Conservation (phyloP, 2,329 filamentous ascomycete species). For the Paecilomyces fulvus region DNA sequence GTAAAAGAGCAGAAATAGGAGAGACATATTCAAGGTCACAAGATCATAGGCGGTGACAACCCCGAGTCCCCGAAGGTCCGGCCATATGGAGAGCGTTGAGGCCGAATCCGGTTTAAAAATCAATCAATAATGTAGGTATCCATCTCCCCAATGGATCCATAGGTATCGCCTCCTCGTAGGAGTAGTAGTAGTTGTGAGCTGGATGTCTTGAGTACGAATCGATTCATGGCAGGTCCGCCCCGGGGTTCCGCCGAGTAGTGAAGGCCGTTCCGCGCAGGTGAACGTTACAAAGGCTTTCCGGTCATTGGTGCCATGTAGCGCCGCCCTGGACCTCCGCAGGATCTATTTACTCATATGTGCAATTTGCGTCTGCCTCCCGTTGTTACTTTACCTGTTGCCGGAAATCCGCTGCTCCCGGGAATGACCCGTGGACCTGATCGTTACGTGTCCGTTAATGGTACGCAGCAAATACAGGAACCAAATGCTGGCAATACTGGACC, state of each 20-base stretch:
- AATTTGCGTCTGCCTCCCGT: background rate
- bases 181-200: background rate
- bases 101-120: background rate
- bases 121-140: background rate
- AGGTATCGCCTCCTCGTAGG: background rate
- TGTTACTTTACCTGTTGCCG: background rate
- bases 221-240: background rate
- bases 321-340: background rate
- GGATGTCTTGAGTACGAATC: background rate
- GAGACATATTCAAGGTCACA: background rate
- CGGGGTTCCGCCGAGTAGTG: background rate
- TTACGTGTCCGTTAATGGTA: background rate
- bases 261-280: background rate
- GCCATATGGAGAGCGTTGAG: background rate
- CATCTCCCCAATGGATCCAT: background rate
- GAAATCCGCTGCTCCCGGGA: background rate
- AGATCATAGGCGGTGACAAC: background rate
- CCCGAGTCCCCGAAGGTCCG: background rate
- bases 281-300: background rate
- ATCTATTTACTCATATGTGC: background rate
- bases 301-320: background rate
- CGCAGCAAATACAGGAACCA: background rate
- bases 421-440: background rate
- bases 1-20: background rate
- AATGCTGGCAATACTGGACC: slow-evolving; percentile 17